Evolutionary conservation across 2,329 filamentous ascomycete species (phyloP).

Genomic region (Microdochium nivale): DNA sequence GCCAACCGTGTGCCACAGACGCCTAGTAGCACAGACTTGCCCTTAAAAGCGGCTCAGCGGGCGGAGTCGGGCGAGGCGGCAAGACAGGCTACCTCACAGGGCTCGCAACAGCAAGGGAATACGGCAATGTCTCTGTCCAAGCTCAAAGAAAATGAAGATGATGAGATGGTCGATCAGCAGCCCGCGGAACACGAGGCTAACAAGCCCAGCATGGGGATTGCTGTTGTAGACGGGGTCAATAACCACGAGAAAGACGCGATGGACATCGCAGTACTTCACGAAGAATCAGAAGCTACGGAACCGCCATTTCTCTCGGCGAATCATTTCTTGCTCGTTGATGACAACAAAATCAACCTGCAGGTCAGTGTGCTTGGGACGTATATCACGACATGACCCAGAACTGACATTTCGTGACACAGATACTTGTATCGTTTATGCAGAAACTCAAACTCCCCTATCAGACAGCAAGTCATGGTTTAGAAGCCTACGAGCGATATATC

Average conservation of each 20-base stretch:
- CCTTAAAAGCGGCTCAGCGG: not conserved
- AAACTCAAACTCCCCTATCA: constrained; percentile 21
- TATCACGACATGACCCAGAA: not conserved
- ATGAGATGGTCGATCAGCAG: no score
- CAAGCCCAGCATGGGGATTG: no score
- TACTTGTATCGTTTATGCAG: constrained; percentile 19
- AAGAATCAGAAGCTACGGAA: not conserved
- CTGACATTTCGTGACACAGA: constrained; percentile 4
- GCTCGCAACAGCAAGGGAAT: not conserved
- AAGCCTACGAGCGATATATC: constrained; percentile 25
- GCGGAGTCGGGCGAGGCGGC: not conserved
- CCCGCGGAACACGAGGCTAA: no score
- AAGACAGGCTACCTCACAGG: not conserved
- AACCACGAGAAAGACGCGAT: not conserved
- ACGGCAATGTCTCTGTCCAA: not conserved
- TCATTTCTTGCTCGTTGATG: constrained; percentile 25
- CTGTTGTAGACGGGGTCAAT: not conserved
- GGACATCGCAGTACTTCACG: not conserved
- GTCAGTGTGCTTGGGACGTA: not conserved
- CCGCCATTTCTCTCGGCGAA: not conserved
- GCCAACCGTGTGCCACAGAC: not conserved
- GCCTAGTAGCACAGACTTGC: not conserved
- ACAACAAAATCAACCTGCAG: constrained; percentile 29
- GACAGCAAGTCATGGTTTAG: constrained; percentile 27
- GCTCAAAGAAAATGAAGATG: no score